Conservation (phyloP, 2,329 filamentous ascomycete species). For the Phaeosphaeriaceae sp. region DNA sequence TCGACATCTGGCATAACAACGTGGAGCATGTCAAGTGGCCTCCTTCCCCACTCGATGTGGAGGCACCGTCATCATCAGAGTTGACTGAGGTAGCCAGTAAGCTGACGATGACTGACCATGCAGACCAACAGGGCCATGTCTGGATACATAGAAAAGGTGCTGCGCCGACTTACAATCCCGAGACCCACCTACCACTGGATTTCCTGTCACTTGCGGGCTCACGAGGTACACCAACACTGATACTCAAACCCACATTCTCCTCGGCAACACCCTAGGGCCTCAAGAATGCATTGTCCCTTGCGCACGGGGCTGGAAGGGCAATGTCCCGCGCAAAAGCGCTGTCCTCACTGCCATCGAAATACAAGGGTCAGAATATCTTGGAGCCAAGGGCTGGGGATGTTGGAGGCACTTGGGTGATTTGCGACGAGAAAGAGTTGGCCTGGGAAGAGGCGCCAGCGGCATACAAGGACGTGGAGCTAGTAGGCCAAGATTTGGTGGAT, state of each 20-base stretch:
- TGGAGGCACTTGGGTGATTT: conserved; percentile 48
- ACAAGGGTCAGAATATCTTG: conserved; percentile 39
- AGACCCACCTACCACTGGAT: conserved; percentile 26
- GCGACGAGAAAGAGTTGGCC: conserved; percentile 47
- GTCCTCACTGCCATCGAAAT: conserved; percentile 39
- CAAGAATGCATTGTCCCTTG: conserved; percentile 44
- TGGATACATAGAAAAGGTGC: conserved; percentile 51
- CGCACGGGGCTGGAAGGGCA: conserved; percentile 47
- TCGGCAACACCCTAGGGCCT: conserved; percentile 32
- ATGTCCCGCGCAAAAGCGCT: conserved; percentile 48
- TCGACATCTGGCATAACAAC: conserved; percentile 50
- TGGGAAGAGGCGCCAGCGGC: conserved; percentile 50
- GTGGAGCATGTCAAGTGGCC: conserved; percentile 43
- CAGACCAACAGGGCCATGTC: conserved; percentile 19
- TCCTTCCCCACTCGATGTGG: conserved; percentile 15
- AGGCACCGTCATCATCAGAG: neutral
- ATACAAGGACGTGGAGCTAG: conserved; percentile 48
- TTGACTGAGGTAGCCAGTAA: conserved; percentile 1
- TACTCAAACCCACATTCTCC: conserved; percentile 43
- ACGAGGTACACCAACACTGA: conserved; percentile 48
- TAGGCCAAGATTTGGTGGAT: conserved; percentile 43
- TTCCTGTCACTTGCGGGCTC: conserved; percentile 48
- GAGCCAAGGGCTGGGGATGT: conserved; percentile 23
- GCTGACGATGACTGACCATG: neutral
- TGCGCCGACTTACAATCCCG: conserved; percentile 37